Base-by-base conservation (phyloP, 2,329 filamentous ascomycete species). In the Ceratocystis cacaofunesta region DNA sequence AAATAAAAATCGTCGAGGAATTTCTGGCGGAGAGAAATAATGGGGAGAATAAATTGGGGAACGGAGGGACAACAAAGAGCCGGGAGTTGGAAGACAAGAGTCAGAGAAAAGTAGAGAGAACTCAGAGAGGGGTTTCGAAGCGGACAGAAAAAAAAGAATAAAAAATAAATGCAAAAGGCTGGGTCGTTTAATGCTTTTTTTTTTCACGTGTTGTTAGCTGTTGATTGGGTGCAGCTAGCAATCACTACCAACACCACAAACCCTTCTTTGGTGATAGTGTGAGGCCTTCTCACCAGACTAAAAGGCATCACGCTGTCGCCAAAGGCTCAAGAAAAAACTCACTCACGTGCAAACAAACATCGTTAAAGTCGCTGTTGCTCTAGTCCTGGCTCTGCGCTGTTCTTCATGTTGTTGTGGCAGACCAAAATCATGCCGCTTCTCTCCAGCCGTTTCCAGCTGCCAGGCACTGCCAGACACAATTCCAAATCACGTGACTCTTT, bases 151-250 rank as follows among this genome's bases (percentile, higher is more conserved):
- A 58, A 44, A 57, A 64, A 32, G 22, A 58, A 43, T 17, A 64
- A 57, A 64, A 57, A 28, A 28, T 28, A n/a, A 55, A 19, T 19
- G 36, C 32, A 52, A 63, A 64, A 57, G 62, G 62, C 62, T 64
- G 62, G 62, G 62, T 50, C 32, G 32, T 36, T 36, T 36, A 36
- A 36, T 36, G 10, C 32, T 36, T 36, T 36, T 36, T 36, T 36
- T 36, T 36, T 36, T 36, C 32, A 36, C 32, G 32, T 36, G 32
- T 36, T 36, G 32, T 36, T 36, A 12, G 8, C 60, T 44, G 36
- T 62, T 62, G 41, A 44, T 28, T 62, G 50, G 32, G 32, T 12
- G 32, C 32, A 36, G 8, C 32, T 12, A 36, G 32, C 32, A 36
- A 36, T 36, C 32, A 36, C 32, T 12, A 36, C 32, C 32, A 36